Percentiles rank a stretch among this genome's conserved stretches.
phyloP scores from a whole-genome alignment of 306 rosid species.

The Pyrus pyrifolia region DNA sequence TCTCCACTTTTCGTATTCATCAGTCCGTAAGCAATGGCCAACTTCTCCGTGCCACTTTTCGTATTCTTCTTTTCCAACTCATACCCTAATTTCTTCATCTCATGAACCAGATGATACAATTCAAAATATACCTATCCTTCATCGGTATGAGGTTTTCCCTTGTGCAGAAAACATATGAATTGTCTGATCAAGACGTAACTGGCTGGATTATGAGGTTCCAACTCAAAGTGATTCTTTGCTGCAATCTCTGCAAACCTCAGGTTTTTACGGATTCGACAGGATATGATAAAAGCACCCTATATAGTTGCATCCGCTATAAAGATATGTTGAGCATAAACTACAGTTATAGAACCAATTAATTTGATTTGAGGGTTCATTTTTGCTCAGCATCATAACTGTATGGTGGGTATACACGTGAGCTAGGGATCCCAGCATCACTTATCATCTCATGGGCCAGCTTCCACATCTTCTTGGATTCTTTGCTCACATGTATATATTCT shows the following conservation, averaged over 20 bases:
- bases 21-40: constrained; percentile 60
- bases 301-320: constrained; percentile 38
- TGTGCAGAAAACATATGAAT: constrained; percentile 53
- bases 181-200: constrained; percentile 36
- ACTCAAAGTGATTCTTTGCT: constrained; percentile 40
- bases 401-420: no score
- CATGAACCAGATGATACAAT: constrained; percentile 45
- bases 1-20: constrained; percentile 38
- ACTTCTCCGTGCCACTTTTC: constrained; percentile 59
- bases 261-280: constrained; percentile 42
- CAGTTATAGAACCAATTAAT: no score
- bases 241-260: constrained; percentile 50
- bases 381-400: no score
- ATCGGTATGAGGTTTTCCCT: constrained; percentile 46
- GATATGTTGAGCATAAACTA: no score
- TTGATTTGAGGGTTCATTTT: no score
- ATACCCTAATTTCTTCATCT: constrained; percentile 46
- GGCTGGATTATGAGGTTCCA: constrained; percentile 61
- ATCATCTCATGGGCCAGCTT: no score
- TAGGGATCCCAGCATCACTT: no score
- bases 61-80: constrained; percentile 42
- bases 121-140: constrained; percentile 54
- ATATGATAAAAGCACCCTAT: constrained; percentile 67
- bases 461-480: neutral
- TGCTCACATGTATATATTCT: no score